Conservation (phyloP, 768 basidiomycete genomes). For the Russula vinacea region DNA sequence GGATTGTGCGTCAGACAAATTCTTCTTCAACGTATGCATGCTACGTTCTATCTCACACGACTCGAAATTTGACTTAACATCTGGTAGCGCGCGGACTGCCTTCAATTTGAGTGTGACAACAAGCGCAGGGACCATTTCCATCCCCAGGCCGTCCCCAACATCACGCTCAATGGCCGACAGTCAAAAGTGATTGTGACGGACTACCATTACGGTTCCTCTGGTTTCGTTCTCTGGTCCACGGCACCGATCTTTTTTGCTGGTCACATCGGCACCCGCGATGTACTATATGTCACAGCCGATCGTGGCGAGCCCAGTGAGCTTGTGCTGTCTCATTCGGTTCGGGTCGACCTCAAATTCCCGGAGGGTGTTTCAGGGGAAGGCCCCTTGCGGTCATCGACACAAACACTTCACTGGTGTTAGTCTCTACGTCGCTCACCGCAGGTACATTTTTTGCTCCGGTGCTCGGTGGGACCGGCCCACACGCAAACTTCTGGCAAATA, state of each 20-base stretch:
- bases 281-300: slow-evolving; percentile 43
- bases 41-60: neutral
- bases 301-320: slow-evolving; percentile 38
- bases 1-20: slow-evolving; percentile 62
- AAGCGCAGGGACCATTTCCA: slow-evolving; percentile 46
- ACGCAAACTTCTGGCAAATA: slow-evolving; percentile 65
- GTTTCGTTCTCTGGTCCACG: slow-evolving; percentile 64
- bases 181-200: slow-evolving; percentile 72
- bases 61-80: neutral
- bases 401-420: slow-evolving; percentile 62
- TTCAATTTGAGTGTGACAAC: slow-evolving; percentile 65
- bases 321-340: slow-evolving; percentile 31
- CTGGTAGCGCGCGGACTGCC: slow-evolving; percentile 42
- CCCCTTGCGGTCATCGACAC: slow-evolving; percentile 66
- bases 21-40: slow-evolving; percentile 63
- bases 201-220: slow-evolving; percentile 62
- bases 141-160: slow-evolving; percentile 50
- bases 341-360: slow-evolving; percentile 46
- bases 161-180: slow-evolving; percentile 66
- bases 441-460: slow-evolving; percentile 76
- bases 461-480: slow-evolving; percentile 43
- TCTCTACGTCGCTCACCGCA: slow-evolving; percentile 61
- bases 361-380: slow-evolving; percentile 49
- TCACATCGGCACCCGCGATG: slow-evolving; percentile 42
- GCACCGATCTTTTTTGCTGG: slow-evolving; percentile 68